Conservation (phyloP, 192 early-diverging fungal genomes). For the Podila minutissima region DNA sequence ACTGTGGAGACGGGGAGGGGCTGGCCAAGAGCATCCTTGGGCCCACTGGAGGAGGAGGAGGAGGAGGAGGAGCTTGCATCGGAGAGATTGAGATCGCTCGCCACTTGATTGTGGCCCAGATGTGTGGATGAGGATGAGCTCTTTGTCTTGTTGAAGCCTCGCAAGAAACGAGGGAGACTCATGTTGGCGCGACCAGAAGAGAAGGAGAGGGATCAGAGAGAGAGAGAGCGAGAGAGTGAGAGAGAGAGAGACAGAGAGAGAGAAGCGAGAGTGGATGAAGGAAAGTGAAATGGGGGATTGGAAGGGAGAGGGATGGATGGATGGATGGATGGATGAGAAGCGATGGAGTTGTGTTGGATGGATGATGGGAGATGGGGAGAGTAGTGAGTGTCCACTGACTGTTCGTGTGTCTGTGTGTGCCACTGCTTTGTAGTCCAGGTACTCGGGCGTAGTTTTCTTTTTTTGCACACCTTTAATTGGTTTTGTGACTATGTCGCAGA, state of each 20-base stretch:
- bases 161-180: slow-evolving; percentile 40
- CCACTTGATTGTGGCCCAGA: background rate
- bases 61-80: slow-evolving; percentile 13
- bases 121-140: background rate
- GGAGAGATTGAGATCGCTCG: slow-evolving; percentile 22
- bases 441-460: too few relatives aligned
- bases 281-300: background rate
- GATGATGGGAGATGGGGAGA: background rate
- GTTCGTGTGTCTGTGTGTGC: too few relatives aligned
- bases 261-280: background rate
- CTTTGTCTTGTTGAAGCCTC: slow-evolving; percentile 27
- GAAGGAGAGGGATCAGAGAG: background rate
- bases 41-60: slow-evolving; percentile 12
- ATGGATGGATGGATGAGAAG: background rate
- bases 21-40: slow-evolving; percentile 34
- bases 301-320: too few relatives aligned
- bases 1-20: slow-evolving; percentile 25
- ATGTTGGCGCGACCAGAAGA: background rate
- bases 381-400: background rate
- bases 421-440: too few relatives aligned
- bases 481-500: too few relatives aligned
- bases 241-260: background rate
- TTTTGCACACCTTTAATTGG: too few relatives aligned
- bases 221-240: background rate
- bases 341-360: background rate